These are phyloP conservation scores for Saccharomycopsis olivae DNA, from an alignment of 805 yeast genomes.

Conservation along the genomic window DNA sequence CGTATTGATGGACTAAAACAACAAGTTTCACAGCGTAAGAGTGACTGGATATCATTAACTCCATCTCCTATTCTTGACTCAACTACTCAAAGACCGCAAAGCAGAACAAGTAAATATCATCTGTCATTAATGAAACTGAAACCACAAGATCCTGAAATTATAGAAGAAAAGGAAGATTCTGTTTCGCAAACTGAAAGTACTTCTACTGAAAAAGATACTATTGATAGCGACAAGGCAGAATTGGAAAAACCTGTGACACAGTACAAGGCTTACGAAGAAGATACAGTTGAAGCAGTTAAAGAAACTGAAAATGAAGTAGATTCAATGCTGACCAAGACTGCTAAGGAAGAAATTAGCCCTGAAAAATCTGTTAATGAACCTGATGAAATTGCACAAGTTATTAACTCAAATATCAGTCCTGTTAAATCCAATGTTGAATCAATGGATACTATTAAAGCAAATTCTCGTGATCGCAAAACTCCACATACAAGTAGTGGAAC, in stretches of 20 bases:
- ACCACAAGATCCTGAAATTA: background rate
- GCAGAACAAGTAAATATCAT: constrained; percentile 12
- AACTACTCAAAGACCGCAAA: constrained; percentile 1
- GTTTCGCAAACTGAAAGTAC: too few species aligned
- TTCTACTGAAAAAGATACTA: too few species aligned
- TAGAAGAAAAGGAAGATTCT: background rate
- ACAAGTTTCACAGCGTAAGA: constrained; percentile 2
- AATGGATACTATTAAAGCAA: background rate
- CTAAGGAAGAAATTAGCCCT: too few species aligned
- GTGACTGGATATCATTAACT: background rate
- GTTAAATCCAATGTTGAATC: background rate
- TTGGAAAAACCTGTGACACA: too few species aligned
- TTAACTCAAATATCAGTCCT: too few species aligned
- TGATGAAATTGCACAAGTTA: background rate
- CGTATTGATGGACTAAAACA: constrained; percentile 8
- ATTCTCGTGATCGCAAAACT: background rate
- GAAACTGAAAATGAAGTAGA: background rate
- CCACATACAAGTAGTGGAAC: background rate
- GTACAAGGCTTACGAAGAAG: background rate
- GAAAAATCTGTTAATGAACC: background rate
- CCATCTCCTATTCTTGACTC: constrained; percentile 1
- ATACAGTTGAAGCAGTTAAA: background rate
- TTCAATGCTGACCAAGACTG: background rate
- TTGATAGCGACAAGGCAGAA: too few species aligned
- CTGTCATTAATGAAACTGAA: background rate